Conservation (phyloP, 2,329 filamentous ascomycete species). For the Chrysosporium keratinophilum region DNA sequence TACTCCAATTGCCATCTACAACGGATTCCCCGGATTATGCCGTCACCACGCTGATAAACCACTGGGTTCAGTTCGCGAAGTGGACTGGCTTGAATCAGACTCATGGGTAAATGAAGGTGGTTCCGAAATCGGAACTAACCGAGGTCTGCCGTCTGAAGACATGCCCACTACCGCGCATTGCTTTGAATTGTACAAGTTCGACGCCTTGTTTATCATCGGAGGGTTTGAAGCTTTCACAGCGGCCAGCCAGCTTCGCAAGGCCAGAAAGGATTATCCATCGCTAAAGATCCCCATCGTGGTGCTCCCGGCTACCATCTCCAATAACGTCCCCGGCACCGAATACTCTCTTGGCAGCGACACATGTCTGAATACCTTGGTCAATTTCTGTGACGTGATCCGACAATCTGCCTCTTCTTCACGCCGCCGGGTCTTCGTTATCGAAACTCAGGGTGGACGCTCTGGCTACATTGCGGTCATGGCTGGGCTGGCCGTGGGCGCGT, state of each 20-base stretch:
- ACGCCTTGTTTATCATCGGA: constrained; percentile 83
- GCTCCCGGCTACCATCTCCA: constrained; percentile 92
- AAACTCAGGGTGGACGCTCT: constrained; percentile 90
- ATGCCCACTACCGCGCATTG: constrained; percentile 72
- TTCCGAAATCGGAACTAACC: constrained; percentile 96
- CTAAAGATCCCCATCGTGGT: constrained; percentile 89
- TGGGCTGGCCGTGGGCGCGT: constrained; percentile 81
- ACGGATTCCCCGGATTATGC: constrained; percentile 88
- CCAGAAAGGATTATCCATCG: constrained; percentile 63
- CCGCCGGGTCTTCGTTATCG: constrained; percentile 90
- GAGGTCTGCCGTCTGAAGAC: constrained; percentile 79
- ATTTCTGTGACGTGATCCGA: constrained; percentile 95
- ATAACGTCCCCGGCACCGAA: constrained; percentile 96
- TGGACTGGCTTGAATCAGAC: constrained; percentile 90
- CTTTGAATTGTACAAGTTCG: constrained; percentile 77
- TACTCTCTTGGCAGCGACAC: constrained; percentile 96
- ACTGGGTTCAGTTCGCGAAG: constrained; percentile 68
- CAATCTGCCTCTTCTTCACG: constrained; percentile 91
- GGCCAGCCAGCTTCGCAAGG: constrained; percentile 74
- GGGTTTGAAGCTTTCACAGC: constrained; percentile 96
- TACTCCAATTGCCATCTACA: constrained; percentile 84
- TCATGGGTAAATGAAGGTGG: constrained; percentile 93
- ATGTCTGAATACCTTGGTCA: constrained; percentile 85
- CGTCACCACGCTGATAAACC: constrained; percentile 81
- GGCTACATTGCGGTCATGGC: constrained; percentile 89